A percentile compares a stretch with the other conserved stretches of the same genome.
Conservation (phyloP, 768 basidiomycete species). For the Mycena kentingensis region DNA sequence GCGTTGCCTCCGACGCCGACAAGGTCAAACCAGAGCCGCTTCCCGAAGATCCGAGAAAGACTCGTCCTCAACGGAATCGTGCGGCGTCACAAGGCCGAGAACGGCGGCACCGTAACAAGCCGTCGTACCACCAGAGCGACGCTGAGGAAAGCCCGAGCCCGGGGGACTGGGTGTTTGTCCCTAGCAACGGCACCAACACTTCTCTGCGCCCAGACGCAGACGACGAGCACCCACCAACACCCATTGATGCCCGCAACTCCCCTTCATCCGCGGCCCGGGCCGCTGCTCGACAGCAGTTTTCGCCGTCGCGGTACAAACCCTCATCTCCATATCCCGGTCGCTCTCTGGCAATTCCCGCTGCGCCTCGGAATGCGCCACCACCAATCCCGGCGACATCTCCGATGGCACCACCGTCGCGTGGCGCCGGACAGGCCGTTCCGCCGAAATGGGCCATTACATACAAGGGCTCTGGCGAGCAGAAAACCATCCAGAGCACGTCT, state of each 20-base stretch:
- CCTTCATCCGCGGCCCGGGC: constrained; percentile 28
- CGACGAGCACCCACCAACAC: constrained; percentile 18
- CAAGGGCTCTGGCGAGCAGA: constrained; percentile 49
- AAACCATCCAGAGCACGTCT: constrained; percentile 36
- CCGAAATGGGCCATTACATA: constrained; percentile 50
- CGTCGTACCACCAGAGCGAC: constrained; percentile 14
- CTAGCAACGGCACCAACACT: no score
- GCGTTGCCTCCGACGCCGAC: constrained; percentile 54
- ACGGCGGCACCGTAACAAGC: constrained; percentile 19
- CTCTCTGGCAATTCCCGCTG: constrained; percentile 35
- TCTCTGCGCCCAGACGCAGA: constrained; percentile 1
- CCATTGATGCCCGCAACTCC: constrained; percentile 14
- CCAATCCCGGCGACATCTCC: constrained; percentile 32
- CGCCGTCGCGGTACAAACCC: constrained; percentile 33
- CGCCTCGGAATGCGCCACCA: constrained; percentile 44
- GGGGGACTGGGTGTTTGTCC: constrained; percentile 20
- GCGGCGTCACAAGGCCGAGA: background rate
- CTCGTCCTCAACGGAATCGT: constrained; percentile 3
- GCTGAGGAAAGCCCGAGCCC: constrained; percentile 17
- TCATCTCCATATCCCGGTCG: constrained; percentile 37
- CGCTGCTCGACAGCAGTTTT: constrained; percentile 33
- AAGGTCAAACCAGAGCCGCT: constrained; percentile 35
- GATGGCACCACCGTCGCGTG: constrained; percentile 34
- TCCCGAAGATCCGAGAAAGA: constrained; percentile 2
- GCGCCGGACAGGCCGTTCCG: constrained; percentile 48